phyloP scores from a whole-genome alignment of 1,284 basidiomycete species.

The Rhodotorula mucilaginosa region DNA sequence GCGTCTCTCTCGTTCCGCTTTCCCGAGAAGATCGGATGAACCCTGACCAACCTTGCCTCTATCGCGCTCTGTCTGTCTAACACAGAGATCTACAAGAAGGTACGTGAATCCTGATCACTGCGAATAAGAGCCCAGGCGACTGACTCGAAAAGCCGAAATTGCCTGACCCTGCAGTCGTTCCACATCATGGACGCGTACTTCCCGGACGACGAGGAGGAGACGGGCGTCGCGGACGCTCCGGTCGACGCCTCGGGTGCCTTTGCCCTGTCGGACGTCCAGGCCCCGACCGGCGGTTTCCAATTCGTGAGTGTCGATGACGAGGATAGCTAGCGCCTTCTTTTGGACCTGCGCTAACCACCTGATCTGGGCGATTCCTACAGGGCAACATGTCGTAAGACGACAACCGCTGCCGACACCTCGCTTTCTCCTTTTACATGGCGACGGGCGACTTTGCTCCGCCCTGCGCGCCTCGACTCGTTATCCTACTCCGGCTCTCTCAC shows the following conservation, averaged over 20 bases:
- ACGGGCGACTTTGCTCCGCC: background rate
- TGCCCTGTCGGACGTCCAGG: conserved; percentile 68
- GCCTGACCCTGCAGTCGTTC: conserved; percentile 1
- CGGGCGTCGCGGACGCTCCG: conserved; percentile 71
- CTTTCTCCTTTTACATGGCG: background rate
- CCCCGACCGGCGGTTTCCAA: conserved; percentile 91
- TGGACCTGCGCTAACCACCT: background rate
- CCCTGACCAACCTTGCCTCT: background rate
- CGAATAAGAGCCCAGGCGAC: background rate
- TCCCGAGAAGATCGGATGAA: background rate
- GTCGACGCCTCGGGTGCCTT: conserved; percentile 79
- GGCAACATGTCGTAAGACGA: background rate
- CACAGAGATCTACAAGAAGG: conserved; percentile 16
- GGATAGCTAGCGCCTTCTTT: background rate
- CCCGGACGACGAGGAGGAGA: conserved; percentile 56
- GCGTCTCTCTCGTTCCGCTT: conserved; percentile 48
- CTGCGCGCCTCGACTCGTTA: background rate
- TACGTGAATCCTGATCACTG: background rate
- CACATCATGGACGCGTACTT: conserved; percentile 45
- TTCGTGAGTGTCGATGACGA: conserved; percentile 57
- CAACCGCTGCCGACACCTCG: background rate
- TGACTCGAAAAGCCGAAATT: background rate
- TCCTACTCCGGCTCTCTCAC: background rate
- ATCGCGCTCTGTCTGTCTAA: too few relatives aligned
- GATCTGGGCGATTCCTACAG: background rate